Evolutionary conservation across 164 flowering plant genomes (phyloP).

Genomic region (Chimonanthus praecox): DNA sequence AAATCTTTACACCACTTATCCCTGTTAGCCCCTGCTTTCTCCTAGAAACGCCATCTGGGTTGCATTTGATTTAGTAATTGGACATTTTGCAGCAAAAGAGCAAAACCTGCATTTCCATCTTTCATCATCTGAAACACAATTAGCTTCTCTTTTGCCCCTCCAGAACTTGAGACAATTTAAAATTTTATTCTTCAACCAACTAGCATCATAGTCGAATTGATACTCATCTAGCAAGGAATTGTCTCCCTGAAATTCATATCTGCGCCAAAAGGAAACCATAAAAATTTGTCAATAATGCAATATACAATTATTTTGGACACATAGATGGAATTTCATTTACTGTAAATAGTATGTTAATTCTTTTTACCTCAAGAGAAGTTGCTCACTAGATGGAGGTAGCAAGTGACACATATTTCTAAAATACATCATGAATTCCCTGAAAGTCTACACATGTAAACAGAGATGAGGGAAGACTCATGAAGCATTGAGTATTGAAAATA

Average conservation of each 20-base stretch:
- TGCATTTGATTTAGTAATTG: background rate
- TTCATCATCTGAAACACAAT: conserved; percentile 49
- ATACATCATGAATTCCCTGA: conserved; percentile 53
- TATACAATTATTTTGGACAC: background rate
- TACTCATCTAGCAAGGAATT: conserved; percentile 65
- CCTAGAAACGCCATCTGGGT: too few relatives aligned
- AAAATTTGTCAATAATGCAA: background rate
- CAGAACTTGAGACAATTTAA: conserved; percentile 58
- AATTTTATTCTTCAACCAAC: conserved; percentile 46
- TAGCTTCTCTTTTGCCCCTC: conserved; percentile 61
- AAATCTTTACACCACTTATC: too few relatives aligned
- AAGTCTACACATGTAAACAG: conserved; percentile 47
- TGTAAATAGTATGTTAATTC: background rate
- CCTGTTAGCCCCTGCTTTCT: too few relatives aligned
- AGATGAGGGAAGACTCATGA: background rate
- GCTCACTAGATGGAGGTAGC: conserved; percentile 53
- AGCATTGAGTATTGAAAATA: background rate
- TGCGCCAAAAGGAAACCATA: conserved; percentile 17
- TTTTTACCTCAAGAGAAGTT: conserved; percentile 65
- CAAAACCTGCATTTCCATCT: conserved; percentile 78
- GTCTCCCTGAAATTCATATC: conserved; percentile 65
- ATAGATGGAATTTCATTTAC: background rate
- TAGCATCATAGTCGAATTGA: conserved; percentile 42
- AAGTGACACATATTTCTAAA: conserved; percentile 41
- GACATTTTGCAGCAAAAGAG: conserved; percentile 45